Conservation (phyloP, 2,329 filamentous ascomycete species). For the Rutstroemia sp. region DNA sequence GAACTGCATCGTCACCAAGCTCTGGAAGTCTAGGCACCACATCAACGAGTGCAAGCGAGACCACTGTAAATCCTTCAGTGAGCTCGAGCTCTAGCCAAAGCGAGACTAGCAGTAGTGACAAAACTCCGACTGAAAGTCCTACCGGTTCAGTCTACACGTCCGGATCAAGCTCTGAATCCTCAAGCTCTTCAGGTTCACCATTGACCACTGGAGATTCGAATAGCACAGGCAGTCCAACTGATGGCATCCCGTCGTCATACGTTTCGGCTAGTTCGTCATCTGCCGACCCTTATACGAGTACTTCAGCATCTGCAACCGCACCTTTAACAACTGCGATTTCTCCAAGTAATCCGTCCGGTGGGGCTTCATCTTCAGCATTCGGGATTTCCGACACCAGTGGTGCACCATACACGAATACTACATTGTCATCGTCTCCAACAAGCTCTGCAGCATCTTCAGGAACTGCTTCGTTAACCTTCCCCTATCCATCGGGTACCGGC, state of each 20-base stretch:
- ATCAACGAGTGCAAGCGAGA: not conserved
- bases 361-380: not conserved
- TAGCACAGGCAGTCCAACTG: not conserved
- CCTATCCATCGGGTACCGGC: not conserved
- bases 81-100: not conserved
- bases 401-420: constrained; percentile 1
- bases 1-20: not conserved
- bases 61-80: not conserved
- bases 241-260: not conserved
- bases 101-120: not conserved
- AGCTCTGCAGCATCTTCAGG: not conserved
- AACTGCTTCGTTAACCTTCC: not conserved
- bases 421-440: not conserved
- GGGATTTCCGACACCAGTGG: not conserved
- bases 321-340: not conserved
- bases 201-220: not conserved
- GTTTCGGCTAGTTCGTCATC: constrained; percentile 1
- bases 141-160: not conserved
- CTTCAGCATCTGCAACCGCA: not conserved
- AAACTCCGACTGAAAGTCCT: not conserved
- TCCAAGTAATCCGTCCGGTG: not conserved
- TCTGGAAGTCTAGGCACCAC: not conserved
- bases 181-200: not conserved
- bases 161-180: not conserved
- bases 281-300: not conserved